Evolutionary conservation across 805 yeast genomes (phyloP), one percentile per base, ranked within the genome.

Genomic region (Cyberlindnera lachancei): DNA sequence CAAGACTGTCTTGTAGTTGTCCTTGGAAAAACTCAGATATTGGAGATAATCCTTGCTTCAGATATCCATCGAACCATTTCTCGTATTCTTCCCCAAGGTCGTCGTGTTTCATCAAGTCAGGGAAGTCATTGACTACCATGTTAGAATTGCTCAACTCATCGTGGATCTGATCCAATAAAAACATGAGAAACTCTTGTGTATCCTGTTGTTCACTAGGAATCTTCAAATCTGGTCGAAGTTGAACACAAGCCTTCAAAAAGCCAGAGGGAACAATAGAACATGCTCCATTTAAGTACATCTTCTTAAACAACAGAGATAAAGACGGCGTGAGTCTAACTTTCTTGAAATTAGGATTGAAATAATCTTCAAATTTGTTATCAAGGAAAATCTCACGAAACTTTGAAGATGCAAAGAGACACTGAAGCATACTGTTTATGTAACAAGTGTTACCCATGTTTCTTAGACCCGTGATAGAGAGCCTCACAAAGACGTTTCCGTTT

Each of bases 141-240:
- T 56, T 53, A 11, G 61, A 58, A 28, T 61, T 58, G 1, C 68
- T 48, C 34, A 81, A 52, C 46, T 83, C 94, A 30, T 75, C 76
- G 50, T 83, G 90, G 10, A 83, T 52, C 40, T 75, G 65, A 47
- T 79, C 88, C 41, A 82, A 56, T 9, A 81, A 42, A 38, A 81
- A 73, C 51, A 80, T 64, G 27, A 83, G 55, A 46, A 80, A 80
- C 45, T 83, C 92, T 34, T 82, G 86, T 2, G 88, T 78, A 52
- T 83, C 94, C 48, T 83, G 92, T 46, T 83, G 94, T 45, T 79
- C 85, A 42, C 68, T 55, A 0, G 90, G 90, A 10, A 82, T 79
- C 41, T 63, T 60, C 34, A 80, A 66, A 45, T 78, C 84, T 0
- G 87, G 87, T 41, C 79, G 73, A 15, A 79, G 48, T 6, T 57